Conservation (phyloP, 1,139 yeast genomes). For the Pichia sp. region DNA sequence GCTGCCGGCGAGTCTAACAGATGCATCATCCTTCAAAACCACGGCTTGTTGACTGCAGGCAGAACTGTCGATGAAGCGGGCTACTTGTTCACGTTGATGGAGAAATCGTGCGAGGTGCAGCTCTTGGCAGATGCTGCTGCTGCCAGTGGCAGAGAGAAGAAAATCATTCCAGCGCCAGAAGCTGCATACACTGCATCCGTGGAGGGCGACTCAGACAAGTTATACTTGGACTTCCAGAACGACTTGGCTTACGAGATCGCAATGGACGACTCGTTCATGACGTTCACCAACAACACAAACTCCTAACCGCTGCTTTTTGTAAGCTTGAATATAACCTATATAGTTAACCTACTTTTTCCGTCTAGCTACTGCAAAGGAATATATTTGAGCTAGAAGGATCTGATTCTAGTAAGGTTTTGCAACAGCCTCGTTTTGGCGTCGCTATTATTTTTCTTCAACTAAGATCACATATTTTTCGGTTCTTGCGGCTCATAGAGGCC, state of each 20-base stretch:
- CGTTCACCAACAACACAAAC: slow-evolving; percentile 20
- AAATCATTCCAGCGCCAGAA: slow-evolving; percentile 54
- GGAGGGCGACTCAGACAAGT: slow-evolving; percentile 61
- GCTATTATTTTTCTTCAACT: no score
- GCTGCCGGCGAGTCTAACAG: slow-evolving; percentile 58
- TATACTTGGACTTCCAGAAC: slow-evolving; percentile 55
- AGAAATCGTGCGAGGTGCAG: slow-evolving; percentile 68
- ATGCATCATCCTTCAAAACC: slow-evolving; percentile 68
- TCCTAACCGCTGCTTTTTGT: no score
- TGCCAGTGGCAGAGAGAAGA: slow-evolving; percentile 33
- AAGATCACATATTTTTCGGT: no score
- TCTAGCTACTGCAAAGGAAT: no score
- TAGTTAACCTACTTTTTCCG: no score
- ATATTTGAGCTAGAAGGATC: no score
- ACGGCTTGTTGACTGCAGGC: slow-evolving; percentile 77
- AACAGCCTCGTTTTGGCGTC: no score
- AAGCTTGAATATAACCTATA: no score
- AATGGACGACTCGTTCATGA: slow-evolving; percentile 25
- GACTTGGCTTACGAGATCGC: slow-evolving; percentile 47
- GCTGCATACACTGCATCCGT: slow-evolving; percentile 65
- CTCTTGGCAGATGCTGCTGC: slow-evolving; percentile 57
- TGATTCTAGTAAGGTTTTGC: no score
- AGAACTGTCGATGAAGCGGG: slow-evolving; percentile 76
- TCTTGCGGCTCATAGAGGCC: no score
- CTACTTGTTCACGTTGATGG: slow-evolving; percentile 47